Evolutionary conservation across 208 protist species (phyloP).

Genomic region (Leishmania tarentolae): DNA sequence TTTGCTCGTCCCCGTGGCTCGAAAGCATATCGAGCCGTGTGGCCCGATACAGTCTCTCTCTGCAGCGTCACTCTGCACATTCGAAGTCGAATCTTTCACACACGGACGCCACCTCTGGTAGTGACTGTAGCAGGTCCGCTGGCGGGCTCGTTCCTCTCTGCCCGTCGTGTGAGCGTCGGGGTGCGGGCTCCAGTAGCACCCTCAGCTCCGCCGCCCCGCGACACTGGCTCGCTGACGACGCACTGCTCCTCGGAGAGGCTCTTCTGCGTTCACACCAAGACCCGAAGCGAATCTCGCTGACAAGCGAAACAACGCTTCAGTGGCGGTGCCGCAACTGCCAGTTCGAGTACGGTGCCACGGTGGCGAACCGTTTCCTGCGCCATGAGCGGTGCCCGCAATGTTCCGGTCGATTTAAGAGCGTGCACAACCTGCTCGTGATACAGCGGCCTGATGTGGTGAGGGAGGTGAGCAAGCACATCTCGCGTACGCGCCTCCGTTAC

Average conservation of each 20-base stretch:
- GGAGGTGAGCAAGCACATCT: slow-evolving; percentile 65
- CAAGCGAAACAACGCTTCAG: slow-evolving; percentile 45
- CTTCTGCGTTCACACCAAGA: slow-evolving; percentile 58
- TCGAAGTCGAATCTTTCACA: not conserved
- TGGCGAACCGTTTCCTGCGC: slow-evolving; percentile 56
- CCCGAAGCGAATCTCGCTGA: slow-evolving; percentile 47
- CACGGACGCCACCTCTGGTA: not conserved
- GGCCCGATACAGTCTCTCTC: slow-evolving; percentile 27
- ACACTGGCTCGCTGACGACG: slow-evolving; percentile 52
- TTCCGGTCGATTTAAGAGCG: slow-evolving; percentile 39
- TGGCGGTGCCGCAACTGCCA: slow-evolving; percentile 73
- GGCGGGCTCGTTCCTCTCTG: slow-evolving; percentile 40
- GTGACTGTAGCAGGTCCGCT: not conserved
- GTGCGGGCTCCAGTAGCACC: slow-evolving; percentile 3
- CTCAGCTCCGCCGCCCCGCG: not conserved
- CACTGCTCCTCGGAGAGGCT: slow-evolving; percentile 53
- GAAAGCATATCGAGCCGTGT: slow-evolving; percentile 65
- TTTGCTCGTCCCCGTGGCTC: slow-evolving; percentile 59
- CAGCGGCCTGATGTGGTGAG: slow-evolving; percentile 73
- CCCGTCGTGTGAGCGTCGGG: slow-evolving; percentile 60
- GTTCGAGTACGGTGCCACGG: slow-evolving; percentile 52
- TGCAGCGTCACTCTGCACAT: not conserved
- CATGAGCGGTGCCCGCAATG: slow-evolving; percentile 79
- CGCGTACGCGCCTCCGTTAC: slow-evolving; percentile 38
- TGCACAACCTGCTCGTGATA: slow-evolving; percentile 63